Percentiles rank a stretch among this genome's conserved stretches.
Conservation (phyloP, 257 asterid genomes). For the Nicotiana paniculata region DNA sequence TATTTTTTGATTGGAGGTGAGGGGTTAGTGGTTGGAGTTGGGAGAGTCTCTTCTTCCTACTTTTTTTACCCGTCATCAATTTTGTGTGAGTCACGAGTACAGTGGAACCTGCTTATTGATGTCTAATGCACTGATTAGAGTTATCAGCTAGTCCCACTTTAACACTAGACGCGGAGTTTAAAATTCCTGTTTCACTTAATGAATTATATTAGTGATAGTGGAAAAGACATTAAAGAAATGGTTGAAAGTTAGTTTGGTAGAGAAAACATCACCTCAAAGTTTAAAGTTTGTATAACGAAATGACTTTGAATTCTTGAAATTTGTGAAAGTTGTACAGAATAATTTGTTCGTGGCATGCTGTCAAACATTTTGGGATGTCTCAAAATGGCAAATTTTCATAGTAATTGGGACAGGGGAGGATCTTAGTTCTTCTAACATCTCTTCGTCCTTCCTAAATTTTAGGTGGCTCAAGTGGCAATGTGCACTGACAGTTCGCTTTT, state of each 20-base stretch:
- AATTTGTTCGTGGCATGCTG: not conserved
- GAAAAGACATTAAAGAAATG: not conserved
- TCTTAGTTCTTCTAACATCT: not conserved
- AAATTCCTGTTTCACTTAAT: not conserved
- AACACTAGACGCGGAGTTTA: not conserved
- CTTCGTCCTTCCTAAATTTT: not conserved
- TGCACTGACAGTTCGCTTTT: constrained; percentile 3
- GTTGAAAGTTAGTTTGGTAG: not conserved
- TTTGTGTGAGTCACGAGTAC: not conserved
- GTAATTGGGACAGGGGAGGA: not conserved
- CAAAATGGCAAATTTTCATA: not conserved
- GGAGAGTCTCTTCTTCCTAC: not conserved
- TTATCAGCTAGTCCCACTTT: not conserved
- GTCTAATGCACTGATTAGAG: not conserved
- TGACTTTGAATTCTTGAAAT: not conserved
- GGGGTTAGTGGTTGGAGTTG: not conserved
- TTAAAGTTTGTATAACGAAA: not conserved
- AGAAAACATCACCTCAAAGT: not conserved
- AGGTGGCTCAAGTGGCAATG: not conserved
- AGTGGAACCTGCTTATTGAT: not conserved
- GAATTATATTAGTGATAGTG: not conserved
- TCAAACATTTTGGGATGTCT: not conserved
- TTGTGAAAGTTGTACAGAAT: not conserved
- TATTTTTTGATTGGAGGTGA: not conserved
- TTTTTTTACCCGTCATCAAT: not conserved